Base-by-base conservation (phyloP, 2,329 filamentous ascomycete species). In the Trematosphaeria pertusa region DNA sequence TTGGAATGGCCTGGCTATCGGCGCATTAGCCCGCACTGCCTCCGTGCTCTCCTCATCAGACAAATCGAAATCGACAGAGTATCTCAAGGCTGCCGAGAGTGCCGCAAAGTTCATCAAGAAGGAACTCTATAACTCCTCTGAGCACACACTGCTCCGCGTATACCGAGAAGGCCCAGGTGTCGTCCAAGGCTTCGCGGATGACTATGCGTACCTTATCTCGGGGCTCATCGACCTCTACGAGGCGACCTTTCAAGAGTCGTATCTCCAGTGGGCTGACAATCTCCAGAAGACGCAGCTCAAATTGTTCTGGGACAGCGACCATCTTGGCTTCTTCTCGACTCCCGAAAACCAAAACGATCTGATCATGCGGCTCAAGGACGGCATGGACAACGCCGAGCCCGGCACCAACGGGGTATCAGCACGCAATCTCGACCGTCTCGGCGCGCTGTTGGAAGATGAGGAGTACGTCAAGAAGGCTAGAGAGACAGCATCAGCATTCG, bases 321-420 rank as follows among this genome's bases (percentile, higher is more conserved):
- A 72, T 48, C 57, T 74, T 48, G 89, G 82, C 22, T 94, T 93
- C 78, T 94, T 89, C 75, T 86, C 85, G 4, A 91, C 88, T 1
- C 75, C 80, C 4, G 74, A 77, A 10, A 73, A 80, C 32, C 84
- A 87, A 8, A 76, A 85, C 0, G 84, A 91, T 61, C 81, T 87
- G 20, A 87, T 97, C 48, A 83, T 97, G 50, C 87, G 93, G 18
- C 82, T 97, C 38, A 99, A 99, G 73, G 91, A 95, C 53, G 94
- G 91, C 55, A 97, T 97, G 82, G 94, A 99, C 71, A 90, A 90
- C 4, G 87, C 91, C 1, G 87, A 94, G 50, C 94, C 94, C 0
- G 94, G 91, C 0, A 88, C 89, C 40, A 99, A 99, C 67, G 91
- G 90, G 30, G 83, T 93, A 5, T 88, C 88, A n/a, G 89, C 90